Percentiles rank a stretch among this genome's conserved stretches.
Conservation (phyloP, 2,329 filamentous ascomycete genomes). For the Cadophora sp. region DNA sequence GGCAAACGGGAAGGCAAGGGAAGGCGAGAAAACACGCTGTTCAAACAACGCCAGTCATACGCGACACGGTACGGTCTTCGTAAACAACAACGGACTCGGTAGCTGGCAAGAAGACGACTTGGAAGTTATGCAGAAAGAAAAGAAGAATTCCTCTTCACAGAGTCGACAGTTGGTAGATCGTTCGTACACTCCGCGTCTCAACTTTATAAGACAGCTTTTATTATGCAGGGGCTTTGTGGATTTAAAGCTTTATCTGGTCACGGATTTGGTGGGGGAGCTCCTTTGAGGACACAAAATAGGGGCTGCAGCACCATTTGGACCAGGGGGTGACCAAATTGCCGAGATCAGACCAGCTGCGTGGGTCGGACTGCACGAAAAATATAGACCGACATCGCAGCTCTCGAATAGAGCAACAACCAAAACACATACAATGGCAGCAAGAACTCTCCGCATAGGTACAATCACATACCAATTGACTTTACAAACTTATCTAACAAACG, state of each 20-base stretch:
- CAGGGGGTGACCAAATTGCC: background rate
- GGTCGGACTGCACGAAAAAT: slow-evolving; percentile 8
- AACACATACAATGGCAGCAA: slow-evolving; percentile 60
- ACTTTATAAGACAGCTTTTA: slow-evolving; percentile 29
- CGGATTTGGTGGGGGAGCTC: slow-evolving; percentile 23
- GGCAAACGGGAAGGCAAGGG: background rate
- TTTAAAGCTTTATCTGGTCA: slow-evolving; percentile 16
- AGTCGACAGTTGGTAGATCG: slow-evolving; percentile 21
- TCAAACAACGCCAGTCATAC: slow-evolving; percentile 19
- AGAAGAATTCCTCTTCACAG: slow-evolving; percentile 13
- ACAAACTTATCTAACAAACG: slow-evolving; percentile 13
- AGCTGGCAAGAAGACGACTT: background rate
- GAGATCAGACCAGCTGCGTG: background rate
- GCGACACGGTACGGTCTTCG: slow-evolving; percentile 24
- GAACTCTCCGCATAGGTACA: slow-evolving; percentile 71
- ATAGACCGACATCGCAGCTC: slow-evolving; percentile 23
- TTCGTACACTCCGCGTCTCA: slow-evolving; percentile 36
- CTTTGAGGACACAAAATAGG: slow-evolving; percentile 12
- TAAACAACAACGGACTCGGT: slow-evolving; percentile 28
- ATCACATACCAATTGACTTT: slow-evolving; percentile 27
- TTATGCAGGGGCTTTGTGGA: slow-evolving; percentile 28
- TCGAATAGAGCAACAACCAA: slow-evolving; percentile 14
- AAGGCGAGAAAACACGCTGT: slow-evolving; percentile 22
- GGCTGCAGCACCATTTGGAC: slow-evolving; percentile 10
- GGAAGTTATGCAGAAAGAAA: background rate